phyloP scores from a whole-genome alignment of 1,284 basidiomycete genomes.

The Leccinum solheimii region DNA sequence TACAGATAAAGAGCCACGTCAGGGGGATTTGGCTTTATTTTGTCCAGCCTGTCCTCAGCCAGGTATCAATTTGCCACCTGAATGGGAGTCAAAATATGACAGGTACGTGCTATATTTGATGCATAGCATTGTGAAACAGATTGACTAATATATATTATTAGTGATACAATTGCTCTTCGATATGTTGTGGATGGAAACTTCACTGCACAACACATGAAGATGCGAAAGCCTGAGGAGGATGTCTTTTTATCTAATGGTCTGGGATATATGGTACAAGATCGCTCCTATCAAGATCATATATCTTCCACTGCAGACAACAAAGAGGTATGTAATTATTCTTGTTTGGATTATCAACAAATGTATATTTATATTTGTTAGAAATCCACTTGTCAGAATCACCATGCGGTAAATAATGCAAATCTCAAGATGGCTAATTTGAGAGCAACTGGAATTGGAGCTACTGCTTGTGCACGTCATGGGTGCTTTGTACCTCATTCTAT shows the following conservation, averaged over 20 bases:
- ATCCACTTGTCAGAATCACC: slow-evolving; percentile 14
- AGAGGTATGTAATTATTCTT: too few species aligned
- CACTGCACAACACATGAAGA: too few species aligned
- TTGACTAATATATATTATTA: not conserved
- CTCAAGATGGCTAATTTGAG: slow-evolving; percentile 6
- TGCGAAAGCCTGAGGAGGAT: too few species aligned
- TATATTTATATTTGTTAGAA: too few species aligned
- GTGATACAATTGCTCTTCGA: slow-evolving; percentile 1
- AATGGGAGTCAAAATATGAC: not conserved
- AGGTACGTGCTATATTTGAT: not conserved
- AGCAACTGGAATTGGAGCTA: slow-evolving; percentile 4
- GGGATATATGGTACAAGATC: too few species aligned
- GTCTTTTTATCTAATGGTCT: too few species aligned
- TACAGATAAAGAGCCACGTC: not conserved
- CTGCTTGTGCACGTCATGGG: slow-evolving; percentile 11
- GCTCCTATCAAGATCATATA: too few species aligned
- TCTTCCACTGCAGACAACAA: too few species aligned
- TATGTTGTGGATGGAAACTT: not conserved
- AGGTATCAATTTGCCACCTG: slow-evolving; percentile 10
- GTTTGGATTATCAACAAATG: not conserved
- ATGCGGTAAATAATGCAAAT: slow-evolving; percentile 16
- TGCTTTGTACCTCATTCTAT: slow-evolving; percentile 15
- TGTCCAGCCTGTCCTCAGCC: slow-evolving; percentile 18
- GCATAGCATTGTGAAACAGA: not conserved
- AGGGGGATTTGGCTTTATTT: slow-evolving; percentile 9